A percentile compares a stretch with the other conserved stretches of the same genome.
These are phyloP conservation scores for Colletotrichum lindemuthianum DNA, from an alignment of 2,329 filamentous ascomycete species.

Conservation along the genomic window DNA sequence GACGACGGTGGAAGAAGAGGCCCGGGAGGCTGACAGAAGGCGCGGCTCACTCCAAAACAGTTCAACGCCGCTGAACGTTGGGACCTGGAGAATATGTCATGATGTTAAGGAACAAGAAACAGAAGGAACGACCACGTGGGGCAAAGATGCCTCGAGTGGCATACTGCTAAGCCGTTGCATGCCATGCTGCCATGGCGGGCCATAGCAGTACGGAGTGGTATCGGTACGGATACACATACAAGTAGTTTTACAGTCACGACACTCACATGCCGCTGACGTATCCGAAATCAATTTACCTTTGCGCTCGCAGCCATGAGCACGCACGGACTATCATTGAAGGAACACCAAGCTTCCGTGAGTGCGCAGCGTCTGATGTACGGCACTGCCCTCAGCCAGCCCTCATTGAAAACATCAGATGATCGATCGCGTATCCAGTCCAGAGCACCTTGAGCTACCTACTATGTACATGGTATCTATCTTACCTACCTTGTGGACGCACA, in stretches of 20 bases:
- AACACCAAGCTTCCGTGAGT: slow-evolving; percentile 11
- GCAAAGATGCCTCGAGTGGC: too few species aligned
- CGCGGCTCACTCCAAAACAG: slow-evolving; percentile 30
- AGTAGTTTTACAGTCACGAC: neutral
- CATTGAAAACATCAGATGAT: too few species aligned
- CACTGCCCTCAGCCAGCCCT: neutral
- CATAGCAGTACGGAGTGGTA: too few species aligned
- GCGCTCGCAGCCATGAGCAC: neutral
- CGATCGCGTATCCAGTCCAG: neutral
- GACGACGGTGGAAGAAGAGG: neutral
- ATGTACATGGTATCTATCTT: too few species aligned
- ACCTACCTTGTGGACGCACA: too few species aligned
- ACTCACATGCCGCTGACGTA: neutral
- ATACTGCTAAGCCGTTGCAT: too few species aligned
- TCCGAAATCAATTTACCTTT: neutral
- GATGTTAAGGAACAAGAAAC: slow-evolving; percentile 32
- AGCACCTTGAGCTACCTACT: neutral
- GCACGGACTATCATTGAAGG: slow-evolving; percentile 3
- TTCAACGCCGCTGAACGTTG: slow-evolving; percentile 7
- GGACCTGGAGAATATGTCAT: slow-evolving; percentile 23
- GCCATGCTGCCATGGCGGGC: too few species aligned
- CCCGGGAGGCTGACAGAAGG: neutral
- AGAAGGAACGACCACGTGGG: neutral
- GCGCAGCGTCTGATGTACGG: slow-evolving; percentile 24
- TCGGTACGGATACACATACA: neutral